These are phyloP conservation scores for Pythium scleroteichum DNA, from an alignment of 352 stramenopile species.

Conservation along the genomic window DNA sequence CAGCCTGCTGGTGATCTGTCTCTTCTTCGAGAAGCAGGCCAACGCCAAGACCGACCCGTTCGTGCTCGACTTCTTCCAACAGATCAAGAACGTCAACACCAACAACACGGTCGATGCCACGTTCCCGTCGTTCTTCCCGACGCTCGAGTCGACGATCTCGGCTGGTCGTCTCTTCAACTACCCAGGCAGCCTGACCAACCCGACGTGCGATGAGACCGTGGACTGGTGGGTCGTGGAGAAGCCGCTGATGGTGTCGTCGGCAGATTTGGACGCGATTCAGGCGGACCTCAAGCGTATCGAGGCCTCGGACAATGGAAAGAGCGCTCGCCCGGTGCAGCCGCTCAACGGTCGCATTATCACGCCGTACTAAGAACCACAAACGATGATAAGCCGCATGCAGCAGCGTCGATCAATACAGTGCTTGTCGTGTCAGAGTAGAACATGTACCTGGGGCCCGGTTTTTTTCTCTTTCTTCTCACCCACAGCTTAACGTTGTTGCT, in stretches of 20 bases:
- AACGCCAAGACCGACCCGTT: slow-evolving; percentile 17
- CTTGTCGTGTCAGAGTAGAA: too few relatives aligned
- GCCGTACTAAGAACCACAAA: slow-evolving; percentile 16
- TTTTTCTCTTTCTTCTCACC: too few relatives aligned
- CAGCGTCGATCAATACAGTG: neutral
- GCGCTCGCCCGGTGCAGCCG: slow-evolving; percentile 25
- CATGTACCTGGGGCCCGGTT: too few relatives aligned
- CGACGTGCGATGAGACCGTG: slow-evolving; percentile 33
- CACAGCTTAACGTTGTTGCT: too few relatives aligned
- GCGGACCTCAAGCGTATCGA: slow-evolving; percentile 18
- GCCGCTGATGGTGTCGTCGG: slow-evolving; percentile 13
- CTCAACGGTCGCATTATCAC: slow-evolving; percentile 25
- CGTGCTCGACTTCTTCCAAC: slow-evolving; percentile 12
- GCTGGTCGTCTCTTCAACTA: slow-evolving; percentile 23
- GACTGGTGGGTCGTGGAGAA: slow-evolving; percentile 35
- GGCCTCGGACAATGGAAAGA: slow-evolving; percentile 19
- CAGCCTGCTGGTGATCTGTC: slow-evolving; percentile 24
- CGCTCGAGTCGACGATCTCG: slow-evolving; percentile 1
- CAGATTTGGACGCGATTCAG: slow-evolving; percentile 24
- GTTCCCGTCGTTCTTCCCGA: slow-evolving; percentile 7
- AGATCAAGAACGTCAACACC: slow-evolving; percentile 4
- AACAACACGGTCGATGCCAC: slow-evolving; percentile 3
- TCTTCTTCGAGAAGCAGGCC: slow-evolving; percentile 25
- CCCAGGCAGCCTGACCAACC: slow-evolving; percentile 33
- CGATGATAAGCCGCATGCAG: too few relatives aligned